phyloP scores from a whole-genome alignment of 2,329 filamentous ascomycete species.

The Exophiala viscosa region DNA sequence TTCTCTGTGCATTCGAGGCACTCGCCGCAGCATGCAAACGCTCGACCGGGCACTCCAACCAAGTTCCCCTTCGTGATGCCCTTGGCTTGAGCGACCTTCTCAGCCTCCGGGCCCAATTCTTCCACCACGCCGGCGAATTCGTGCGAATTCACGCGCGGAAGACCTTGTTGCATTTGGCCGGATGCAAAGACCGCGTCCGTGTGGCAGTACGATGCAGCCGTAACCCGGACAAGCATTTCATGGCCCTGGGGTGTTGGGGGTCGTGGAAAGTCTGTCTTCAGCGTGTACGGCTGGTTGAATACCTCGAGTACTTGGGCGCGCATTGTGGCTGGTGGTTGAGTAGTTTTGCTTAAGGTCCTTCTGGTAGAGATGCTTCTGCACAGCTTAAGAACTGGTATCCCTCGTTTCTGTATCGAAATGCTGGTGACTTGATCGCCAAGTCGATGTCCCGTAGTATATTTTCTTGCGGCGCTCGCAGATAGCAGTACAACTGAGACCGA shows the following conservation, averaged over 20 bases:
- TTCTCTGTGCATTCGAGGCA: slow-evolving; percentile 21
- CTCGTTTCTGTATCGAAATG: too few relatives aligned
- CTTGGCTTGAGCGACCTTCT: slow-evolving; percentile 6
- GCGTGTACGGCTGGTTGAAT: slow-evolving; percentile 27
- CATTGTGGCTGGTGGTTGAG: slow-evolving; percentile 19
- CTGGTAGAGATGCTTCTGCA: background rate
- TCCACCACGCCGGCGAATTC: slow-evolving; percentile 46
- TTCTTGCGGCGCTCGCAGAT: too few relatives aligned
- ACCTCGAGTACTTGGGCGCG: slow-evolving; percentile 25
- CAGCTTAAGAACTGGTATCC: too few relatives aligned
- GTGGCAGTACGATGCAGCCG: slow-evolving; percentile 48
- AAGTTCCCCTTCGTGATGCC: slow-evolving; percentile 11
- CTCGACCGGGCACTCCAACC: slow-evolving; percentile 21
- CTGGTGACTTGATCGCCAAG: background rate
- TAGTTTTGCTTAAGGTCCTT: background rate
- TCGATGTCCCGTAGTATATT: background rate
- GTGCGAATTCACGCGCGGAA: slow-evolving; percentile 44
- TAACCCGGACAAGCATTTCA: slow-evolving; percentile 45
- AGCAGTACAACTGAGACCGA: too few relatives aligned
- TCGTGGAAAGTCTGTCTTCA: slow-evolving; percentile 31
- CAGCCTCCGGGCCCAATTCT: slow-evolving; percentile 21
- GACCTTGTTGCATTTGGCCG: slow-evolving; percentile 36
- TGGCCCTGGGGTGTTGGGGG: slow-evolving; percentile 36
- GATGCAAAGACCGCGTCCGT: slow-evolving; percentile 39
- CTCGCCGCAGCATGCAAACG: slow-evolving; percentile 16